Conservation (phyloP, 768 basidiomycete species). For the Lactarius quietus region DNA sequence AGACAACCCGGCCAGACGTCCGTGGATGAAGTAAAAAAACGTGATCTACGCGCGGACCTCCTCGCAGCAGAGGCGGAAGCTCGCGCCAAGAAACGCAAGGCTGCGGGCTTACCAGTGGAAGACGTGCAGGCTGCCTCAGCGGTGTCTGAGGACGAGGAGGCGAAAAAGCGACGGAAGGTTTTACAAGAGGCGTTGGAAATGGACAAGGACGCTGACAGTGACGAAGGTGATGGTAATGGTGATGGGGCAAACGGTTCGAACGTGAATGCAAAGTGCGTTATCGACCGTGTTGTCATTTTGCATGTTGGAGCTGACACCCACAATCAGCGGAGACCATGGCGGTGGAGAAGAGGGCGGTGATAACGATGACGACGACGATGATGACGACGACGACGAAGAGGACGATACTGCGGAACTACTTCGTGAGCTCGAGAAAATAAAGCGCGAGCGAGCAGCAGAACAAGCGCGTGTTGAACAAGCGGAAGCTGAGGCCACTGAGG, state of each 20-base stretch:
- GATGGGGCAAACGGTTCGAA: conserved; percentile 27
- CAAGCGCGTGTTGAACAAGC: conserved; percentile 79
- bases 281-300: not conserved
- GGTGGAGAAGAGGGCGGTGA: conserved; percentile 36
- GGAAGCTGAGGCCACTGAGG: conserved; percentile 55
- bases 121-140: conserved; percentile 38
- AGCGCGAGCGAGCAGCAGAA: conserved; percentile 92
- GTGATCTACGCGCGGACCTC: conserved; percentile 82
- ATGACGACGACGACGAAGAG: conserved; percentile 64
- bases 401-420: conserved; percentile 92
- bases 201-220: conserved; percentile 88
- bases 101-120: conserved; percentile 57
- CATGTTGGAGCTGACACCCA: not conserved
- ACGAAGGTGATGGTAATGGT: conserved; percentile 49
- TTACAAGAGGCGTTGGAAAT: conserved; percentile 82
- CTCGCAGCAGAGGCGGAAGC: conserved; percentile 85
- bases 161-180: conserved; percentile 81
- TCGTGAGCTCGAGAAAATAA: conserved; percentile 97
- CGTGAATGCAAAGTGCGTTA: conserved; percentile 3
- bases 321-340: conserved; percentile 10
- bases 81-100: conserved; percentile 87
- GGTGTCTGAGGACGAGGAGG: conserved; percentile 51
- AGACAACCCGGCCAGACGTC: conserved; percentile 93
- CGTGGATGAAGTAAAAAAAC: conserved; percentile 64
- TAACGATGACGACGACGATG: conserved; percentile 55